phyloP scores from a whole-genome alignment of 306 rosid species.

The Trichosanthes truncata region DNA sequence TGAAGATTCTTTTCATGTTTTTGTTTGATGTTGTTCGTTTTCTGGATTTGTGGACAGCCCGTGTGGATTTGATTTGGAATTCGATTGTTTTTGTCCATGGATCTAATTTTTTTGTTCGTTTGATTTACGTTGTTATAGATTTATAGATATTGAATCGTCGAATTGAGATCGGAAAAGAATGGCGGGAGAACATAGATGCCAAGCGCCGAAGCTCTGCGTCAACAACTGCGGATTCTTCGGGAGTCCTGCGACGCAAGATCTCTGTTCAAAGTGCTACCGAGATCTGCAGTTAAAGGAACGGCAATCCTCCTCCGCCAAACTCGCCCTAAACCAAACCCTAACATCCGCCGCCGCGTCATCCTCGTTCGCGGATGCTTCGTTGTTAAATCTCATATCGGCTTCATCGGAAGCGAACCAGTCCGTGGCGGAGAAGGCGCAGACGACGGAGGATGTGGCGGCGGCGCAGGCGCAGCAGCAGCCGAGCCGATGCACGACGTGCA shows the following conservation, averaged over 20 bases:
- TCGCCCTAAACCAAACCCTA: constrained; percentile 50
- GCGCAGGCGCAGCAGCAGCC: constrained; percentile 2
- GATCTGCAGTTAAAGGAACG: constrained; percentile 60
- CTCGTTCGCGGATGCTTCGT: neutral
- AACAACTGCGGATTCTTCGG: constrained; percentile 88
- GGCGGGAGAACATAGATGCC: constrained; percentile 91
- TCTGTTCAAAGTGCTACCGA: constrained; percentile 70
- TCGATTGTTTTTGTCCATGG: neutral
- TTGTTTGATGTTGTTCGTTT: neutral
- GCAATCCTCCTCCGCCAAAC: constrained; percentile 43
- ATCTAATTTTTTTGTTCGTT: neutral
- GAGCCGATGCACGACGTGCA: constrained; percentile 47
- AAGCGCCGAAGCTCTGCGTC: constrained; percentile 55
- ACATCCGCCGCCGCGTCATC: constrained; percentile 14
- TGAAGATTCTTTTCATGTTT: neutral
- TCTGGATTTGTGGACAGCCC: neutral
- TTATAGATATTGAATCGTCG: neutral
- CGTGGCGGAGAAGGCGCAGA: neutral
- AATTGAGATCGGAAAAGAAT: constrained; percentile 14
- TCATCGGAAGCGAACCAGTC: neutral
- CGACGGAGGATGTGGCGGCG: neutral
- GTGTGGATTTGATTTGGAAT: neutral
- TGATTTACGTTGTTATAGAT: neutral
- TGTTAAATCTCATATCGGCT: neutral
- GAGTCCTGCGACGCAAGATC: constrained; percentile 45